These are phyloP conservation scores for Crithidia acanthocephali DNA, from an alignment of 208 protist species.

Conservation along the genomic window DNA sequence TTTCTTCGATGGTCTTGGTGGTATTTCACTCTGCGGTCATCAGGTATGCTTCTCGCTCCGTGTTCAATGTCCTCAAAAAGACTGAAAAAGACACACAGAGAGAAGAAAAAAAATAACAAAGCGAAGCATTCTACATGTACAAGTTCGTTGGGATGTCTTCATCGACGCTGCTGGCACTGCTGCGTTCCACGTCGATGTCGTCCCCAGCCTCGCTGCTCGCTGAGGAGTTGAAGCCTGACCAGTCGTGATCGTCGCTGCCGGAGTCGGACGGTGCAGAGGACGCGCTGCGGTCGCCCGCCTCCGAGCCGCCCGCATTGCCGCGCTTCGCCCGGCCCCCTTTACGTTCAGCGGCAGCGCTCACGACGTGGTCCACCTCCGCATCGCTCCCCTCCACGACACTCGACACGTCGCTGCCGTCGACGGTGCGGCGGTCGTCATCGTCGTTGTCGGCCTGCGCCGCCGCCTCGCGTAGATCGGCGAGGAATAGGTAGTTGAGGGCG, in stretches of 20 bases:
- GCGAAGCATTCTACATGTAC: conserved; percentile 14
- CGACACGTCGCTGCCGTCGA: conserved; percentile 17
- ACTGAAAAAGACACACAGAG: too few relatives aligned
- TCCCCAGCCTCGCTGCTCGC: conserved; percentile 15
- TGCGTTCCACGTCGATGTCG: conserved; percentile 21
- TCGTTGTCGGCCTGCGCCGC: conserved; percentile 6
- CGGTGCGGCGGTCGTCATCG: conserved; percentile 18
- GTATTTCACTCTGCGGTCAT: too few relatives aligned
- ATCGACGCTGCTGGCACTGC: conserved; percentile 34
- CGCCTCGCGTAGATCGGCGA: conserved; percentile 19
- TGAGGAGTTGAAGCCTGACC: conserved; percentile 21
- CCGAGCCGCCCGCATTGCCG: conserved; percentile 21
- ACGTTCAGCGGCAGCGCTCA: not conserved
- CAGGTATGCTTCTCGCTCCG: too few relatives aligned
- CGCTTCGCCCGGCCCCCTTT: not conserved
- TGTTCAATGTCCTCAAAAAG: too few relatives aligned
- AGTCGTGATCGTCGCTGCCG: conserved; percentile 36
- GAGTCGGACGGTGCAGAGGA: conserved; percentile 22
- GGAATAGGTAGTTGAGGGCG: conserved; percentile 33
- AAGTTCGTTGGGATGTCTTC: conserved; percentile 34
- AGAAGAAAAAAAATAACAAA: not conserved
- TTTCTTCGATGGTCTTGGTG: too few relatives aligned
- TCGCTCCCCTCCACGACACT: conserved; percentile 24
- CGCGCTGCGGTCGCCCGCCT: conserved; percentile 31
- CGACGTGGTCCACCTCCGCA: conserved; percentile 9